phyloP scores from a whole-genome alignment of 768 basidiomycete genomes.

The Leucogyrophana mollusca region DNA sequence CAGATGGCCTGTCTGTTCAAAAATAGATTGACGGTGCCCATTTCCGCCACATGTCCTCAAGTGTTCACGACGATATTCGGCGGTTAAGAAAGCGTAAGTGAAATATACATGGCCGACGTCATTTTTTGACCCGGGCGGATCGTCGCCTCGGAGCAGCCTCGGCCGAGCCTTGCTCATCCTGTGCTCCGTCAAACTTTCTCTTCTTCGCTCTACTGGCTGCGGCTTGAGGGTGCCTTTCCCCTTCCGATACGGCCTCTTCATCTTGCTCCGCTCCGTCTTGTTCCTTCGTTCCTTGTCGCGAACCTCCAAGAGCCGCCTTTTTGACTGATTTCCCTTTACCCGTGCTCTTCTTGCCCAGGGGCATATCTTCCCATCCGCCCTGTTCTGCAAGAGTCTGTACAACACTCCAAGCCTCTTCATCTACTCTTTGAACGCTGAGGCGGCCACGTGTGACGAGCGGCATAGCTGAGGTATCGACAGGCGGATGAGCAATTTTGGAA shows the following conservation, averaged over 20 bases:
- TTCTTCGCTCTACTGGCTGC: constrained; percentile 15
- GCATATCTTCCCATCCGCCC: constrained; percentile 75
- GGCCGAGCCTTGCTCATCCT: background rate
- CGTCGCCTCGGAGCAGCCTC: constrained; percentile 15
- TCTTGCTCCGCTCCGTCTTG: constrained; percentile 4
- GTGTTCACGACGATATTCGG: too few relatives aligned
- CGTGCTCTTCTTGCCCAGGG: constrained; percentile 38
- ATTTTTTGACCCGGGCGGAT: constrained; percentile 18
- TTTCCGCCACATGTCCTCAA: too few relatives aligned
- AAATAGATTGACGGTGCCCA: too few relatives aligned
- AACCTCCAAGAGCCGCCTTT: background rate
- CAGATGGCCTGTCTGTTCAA: too few relatives aligned
- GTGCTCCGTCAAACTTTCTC: constrained; percentile 17
- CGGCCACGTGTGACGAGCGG: constrained; percentile 76
- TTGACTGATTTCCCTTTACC: background rate
- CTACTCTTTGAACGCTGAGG: constrained; percentile 84
- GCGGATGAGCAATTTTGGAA: background rate
- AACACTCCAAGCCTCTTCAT: constrained; percentile 60
- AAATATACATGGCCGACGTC: too few relatives aligned
- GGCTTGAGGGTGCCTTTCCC: background rate
- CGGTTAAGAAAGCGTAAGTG: too few relatives aligned
- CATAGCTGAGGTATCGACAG: constrained; percentile 61
- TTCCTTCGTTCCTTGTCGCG: constrained; percentile 4
- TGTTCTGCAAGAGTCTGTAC: constrained; percentile 59
- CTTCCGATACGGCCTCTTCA: constrained; percentile 1